Evolutionary conservation across 2,329 filamentous ascomycete species (phyloP).

Genomic region (Paecilomyces dactylethromorphus): DNA sequence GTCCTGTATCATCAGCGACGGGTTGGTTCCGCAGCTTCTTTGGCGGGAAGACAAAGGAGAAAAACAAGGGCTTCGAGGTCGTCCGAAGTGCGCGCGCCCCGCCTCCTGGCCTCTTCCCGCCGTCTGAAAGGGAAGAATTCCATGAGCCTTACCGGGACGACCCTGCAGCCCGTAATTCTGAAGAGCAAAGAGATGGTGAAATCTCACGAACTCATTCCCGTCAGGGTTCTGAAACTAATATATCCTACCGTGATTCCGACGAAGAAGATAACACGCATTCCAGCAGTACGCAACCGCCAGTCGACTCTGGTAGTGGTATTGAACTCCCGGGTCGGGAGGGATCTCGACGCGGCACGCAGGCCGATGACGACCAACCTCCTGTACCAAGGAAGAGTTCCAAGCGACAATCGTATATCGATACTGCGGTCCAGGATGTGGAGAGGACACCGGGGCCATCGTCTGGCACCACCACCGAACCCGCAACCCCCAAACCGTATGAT

Average conservation of each 20-base stretch:
- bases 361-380: slow-evolving; percentile 40
- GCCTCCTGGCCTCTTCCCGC: slow-evolving; percentile 57
- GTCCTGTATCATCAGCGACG: slow-evolving; percentile 79
- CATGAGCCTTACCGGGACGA: slow-evolving; percentile 59
- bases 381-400: slow-evolving; percentile 67
- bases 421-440: slow-evolving; percentile 10
- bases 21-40: slow-evolving; percentile 81
- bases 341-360: slow-evolving; percentile 51
- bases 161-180: slow-evolving; percentile 24
- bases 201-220: slow-evolving; percentile 11
- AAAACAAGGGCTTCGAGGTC: slow-evolving; percentile 94
- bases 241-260: slow-evolving; percentile 22
- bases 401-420: slow-evolving; percentile 29
- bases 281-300: slow-evolving; percentile 41
- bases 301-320: slow-evolving; percentile 55
- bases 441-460: slow-evolving; percentile 5
- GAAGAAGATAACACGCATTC: slow-evolving; percentile 7
- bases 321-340: slow-evolving; percentile 58
- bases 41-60: slow-evolving; percentile 83
- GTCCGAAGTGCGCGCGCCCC: slow-evolving; percentile 85
- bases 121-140: slow-evolving; percentile 49
- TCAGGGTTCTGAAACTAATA: slow-evolving; percentile 16
- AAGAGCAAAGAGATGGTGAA: slow-evolving; percentile 11
- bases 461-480: slow-evolving; percentile 15
- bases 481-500: slow-evolving; percentile 4